Evolutionary conservation across 768 basidiomycete genomes (phyloP), one percentile per base, ranked within the genome.

Genomic region (Serendipita indica): DNA sequence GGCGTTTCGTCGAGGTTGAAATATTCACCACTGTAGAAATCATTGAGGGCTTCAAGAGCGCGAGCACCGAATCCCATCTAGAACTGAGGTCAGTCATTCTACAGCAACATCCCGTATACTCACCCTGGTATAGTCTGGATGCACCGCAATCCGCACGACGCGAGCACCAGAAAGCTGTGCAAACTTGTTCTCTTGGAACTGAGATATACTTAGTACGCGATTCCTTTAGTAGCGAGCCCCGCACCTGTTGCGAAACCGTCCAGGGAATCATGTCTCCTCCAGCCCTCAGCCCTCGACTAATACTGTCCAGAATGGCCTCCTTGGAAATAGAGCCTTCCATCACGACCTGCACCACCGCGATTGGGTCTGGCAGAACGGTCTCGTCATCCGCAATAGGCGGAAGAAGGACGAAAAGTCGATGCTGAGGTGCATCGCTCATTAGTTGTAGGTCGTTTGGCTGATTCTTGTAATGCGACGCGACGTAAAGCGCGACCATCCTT

Each of bases 401-500:
- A 1, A 98, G 75, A 0, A 99, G 79, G 0, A 99, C 96, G 63
- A 98, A 99, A 13, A 99, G 78, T 65, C 93, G 89, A 67, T 98
- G 94, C 0, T 91, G 93, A 0, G 96, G 96, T 0, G 96, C 96
- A 65, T 99, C 96, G 10, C 86, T 89, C 69, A 98, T 80, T 57
- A 99, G 79, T 69, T 98, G 94, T n/a, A 99, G 77, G 68, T 99
- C 96, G 68, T 99, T 98, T 18, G 96, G 96, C 67, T 93, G 89
- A 70, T 98, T 99, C 72, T 99, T 99, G 75, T 99, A 99, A 69
- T 99, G 96, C 56, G 86, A 87, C 0, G 96, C 89, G 57, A 98
- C 94, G 70, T 97, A 99, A 1, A 98, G 77, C 16, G 89, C 84
- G 92, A 97, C 96, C 86, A 98, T 92, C 33, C 93, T 81, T 71